Evolutionary conservation across 2,329 filamentous ascomycete genomes (phyloP).

Genomic region (Aureobasidium zeae): DNA sequence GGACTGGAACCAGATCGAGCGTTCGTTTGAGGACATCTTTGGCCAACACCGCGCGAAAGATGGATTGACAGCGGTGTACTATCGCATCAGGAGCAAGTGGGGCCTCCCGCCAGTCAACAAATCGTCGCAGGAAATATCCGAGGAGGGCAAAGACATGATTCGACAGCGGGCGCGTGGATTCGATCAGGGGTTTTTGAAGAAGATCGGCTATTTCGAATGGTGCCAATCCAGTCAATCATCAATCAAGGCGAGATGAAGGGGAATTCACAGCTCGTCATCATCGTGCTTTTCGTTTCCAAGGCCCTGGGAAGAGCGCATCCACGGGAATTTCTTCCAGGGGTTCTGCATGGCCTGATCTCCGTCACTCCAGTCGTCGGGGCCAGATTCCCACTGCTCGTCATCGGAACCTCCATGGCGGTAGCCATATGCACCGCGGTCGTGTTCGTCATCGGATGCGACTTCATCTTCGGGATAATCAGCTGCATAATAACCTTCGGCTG

Average conservation of each 20-base stretch:
- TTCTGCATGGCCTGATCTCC: conserved; percentile 24
- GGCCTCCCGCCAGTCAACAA: conserved; percentile 27
- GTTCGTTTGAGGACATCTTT: conserved; percentile 18
- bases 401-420: conserved; percentile 32
- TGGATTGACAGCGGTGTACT: conserved; percentile 28
- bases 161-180: conserved; percentile 23
- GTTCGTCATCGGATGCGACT: conserved; percentile 61
- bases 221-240: conserved; percentile 5
- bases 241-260: background rate
- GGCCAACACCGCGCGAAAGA: conserved; percentile 22
- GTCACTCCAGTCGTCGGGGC: conserved; percentile 24
- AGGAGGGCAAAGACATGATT: conserved; percentile 23
- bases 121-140: conserved; percentile 22
- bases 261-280: conserved; percentile 8
- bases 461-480: conserved; percentile 77
- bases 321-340: conserved; percentile 24
- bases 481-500: conserved; percentile 66
- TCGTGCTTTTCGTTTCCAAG: conserved; percentile 7
- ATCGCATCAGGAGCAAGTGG: conserved; percentile 27
- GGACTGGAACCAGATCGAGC: conserved; percentile 19
- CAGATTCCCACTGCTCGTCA: conserved; percentile 32
- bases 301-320: conserved; percentile 12
- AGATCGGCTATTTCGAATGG: conserved; percentile 24
- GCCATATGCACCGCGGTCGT: conserved; percentile 37
- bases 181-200: conserved; percentile 24